A percentile compares a stretch with the other conserved stretches of the same genome.
These are phyloP conservation scores for Posidonia oceanica DNA, from an alignment of 116 monocot genomes.

Conservation along the genomic window DNA sequence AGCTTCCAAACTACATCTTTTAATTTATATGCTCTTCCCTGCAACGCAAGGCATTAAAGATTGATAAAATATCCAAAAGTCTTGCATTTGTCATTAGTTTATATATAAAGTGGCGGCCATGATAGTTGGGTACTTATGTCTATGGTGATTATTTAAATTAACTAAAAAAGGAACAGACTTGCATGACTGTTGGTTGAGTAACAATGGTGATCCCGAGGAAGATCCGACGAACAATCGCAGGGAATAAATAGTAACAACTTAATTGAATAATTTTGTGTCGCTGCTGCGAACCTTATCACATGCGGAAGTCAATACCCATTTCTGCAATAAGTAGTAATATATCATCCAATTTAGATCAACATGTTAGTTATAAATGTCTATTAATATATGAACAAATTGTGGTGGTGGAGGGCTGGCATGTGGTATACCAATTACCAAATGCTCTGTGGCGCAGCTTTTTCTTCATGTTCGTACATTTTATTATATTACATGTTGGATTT, in stretches of 20 bases:
- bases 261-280: neutral
- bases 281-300: neutral
- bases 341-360: neutral
- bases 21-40: no score
- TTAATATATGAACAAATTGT: neutral
- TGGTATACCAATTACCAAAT: slow-evolving; percentile 2
- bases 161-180: neutral
- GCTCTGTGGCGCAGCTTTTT: neutral
- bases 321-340: neutral
- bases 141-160: no score
- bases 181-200: neutral
- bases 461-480: neutral
- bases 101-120: neutral
- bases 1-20: no score
- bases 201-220: slow-evolving; percentile 7
- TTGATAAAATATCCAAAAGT: neutral
- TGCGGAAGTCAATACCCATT: slow-evolving; percentile 3
- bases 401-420: neutral
- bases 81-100: neutral
- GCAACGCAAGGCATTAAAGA: no score
- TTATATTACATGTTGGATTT: neutral
- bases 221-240: neutral
- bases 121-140: neutral
- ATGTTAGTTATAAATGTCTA: neutral
- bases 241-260: neutral